Conservation (phyloP, 352 stramenopile genomes). For the Phytopythium boreale region DNA sequence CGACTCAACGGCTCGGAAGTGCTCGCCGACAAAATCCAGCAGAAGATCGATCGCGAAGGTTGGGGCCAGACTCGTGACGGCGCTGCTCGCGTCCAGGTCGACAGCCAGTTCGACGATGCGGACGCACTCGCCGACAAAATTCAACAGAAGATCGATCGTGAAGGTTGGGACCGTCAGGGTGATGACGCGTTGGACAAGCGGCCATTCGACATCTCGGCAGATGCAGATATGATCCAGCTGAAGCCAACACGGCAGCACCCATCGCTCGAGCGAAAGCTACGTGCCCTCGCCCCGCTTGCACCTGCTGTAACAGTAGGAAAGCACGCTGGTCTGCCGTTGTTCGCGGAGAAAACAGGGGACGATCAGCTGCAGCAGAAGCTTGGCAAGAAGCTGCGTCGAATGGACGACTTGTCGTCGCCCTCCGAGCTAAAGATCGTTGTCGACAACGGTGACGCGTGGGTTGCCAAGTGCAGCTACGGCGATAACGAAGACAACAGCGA, state of each 20-base stretch:
- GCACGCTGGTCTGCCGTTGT: not conserved
- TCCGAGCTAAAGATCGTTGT: conserved; percentile 6
- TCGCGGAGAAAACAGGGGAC: not conserved
- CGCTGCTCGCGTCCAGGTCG: not conserved
- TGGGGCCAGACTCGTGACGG: not conserved
- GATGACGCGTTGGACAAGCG: not conserved
- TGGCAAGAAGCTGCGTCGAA: not conserved
- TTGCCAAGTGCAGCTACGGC: not conserved
- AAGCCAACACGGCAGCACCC: not conserved
- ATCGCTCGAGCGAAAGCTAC: not conserved
- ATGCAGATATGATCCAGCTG: not conserved
- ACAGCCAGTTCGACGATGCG: not conserved
- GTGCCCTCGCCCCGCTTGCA: not conserved
- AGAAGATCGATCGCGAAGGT: not conserved
- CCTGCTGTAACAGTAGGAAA: not conserved
- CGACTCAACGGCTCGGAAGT: not conserved
- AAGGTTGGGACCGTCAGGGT: not conserved
- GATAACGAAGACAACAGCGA: not conserved
- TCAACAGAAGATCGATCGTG: not conserved
- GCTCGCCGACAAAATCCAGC: conserved; percentile 1
- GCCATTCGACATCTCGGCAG: not conserved
- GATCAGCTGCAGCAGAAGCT: not conserved
- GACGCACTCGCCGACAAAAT: not conserved
- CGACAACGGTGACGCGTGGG: not conserved
- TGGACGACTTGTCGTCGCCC: not conserved